These are phyloP conservation scores for Phaffomyces antillensis DNA, from an alignment of 805 yeast species.

Conservation along the genomic window DNA sequence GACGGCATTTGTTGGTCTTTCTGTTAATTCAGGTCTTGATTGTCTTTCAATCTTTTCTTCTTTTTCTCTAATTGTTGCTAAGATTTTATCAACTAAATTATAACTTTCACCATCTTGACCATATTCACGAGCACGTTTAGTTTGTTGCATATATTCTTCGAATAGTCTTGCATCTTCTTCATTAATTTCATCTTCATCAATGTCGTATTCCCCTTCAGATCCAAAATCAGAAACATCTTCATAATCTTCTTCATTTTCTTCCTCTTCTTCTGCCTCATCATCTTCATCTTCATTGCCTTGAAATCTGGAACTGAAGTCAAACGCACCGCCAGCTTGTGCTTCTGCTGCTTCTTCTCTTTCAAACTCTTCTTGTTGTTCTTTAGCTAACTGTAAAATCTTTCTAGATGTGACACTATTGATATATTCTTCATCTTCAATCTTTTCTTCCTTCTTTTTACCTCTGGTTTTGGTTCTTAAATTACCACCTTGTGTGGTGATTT, in stretches of 20 bases:
- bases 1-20: constrained; percentile 60
- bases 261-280: constrained; percentile 33
- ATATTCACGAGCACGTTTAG: constrained; percentile 27
- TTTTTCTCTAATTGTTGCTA: constrained; percentile 81
- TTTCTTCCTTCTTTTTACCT: constrained; percentile 31
- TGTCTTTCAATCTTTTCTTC: constrained; percentile 33
- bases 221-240: constrained; percentile 45
- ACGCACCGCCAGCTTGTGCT: constrained; percentile 23
- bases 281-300: constrained; percentile 46
- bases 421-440: constrained; percentile 44
- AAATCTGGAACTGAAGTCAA: constrained; percentile 26
- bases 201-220: constrained; percentile 44
- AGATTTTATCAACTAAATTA: constrained; percentile 85
- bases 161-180: constrained; percentile 81
- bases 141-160: constrained; percentile 58
- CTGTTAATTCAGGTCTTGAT: constrained; percentile 20
- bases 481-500: constrained; percentile 70
- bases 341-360: constrained; percentile 51
- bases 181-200: constrained; percentile 58
- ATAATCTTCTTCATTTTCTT: constrained; percentile 29
- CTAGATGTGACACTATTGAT: constrained; percentile 80
- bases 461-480: constrained; percentile 42
- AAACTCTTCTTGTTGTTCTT: constrained; percentile 87
- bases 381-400: constrained; percentile 82
- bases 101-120: constrained; percentile 38